phyloP scores from a whole-genome alignment of 441 rosid genomes.

The Pelargonium citronellum region DNA sequence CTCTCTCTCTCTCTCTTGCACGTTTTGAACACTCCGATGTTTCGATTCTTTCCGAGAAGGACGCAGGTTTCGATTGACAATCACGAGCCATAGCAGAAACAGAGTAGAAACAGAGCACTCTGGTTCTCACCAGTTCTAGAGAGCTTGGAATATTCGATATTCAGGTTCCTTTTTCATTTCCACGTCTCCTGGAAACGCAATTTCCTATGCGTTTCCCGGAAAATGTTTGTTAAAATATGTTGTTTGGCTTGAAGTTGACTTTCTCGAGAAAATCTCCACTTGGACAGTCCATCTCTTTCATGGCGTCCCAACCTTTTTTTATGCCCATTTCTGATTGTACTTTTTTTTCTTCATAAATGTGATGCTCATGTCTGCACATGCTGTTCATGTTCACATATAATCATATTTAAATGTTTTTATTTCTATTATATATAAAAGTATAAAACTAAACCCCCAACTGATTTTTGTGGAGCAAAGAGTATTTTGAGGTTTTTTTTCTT shows the following conservation, averaged over 20 bases:
- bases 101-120: not conserved
- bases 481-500: not conserved
- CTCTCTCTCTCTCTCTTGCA: too few relatives aligned
- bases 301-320: constrained; percentile 13
- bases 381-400: not conserved
- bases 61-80: not conserved
- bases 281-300: constrained; percentile 18
- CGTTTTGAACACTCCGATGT: not conserved
- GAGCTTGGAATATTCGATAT: not conserved
- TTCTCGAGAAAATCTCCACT: constrained; percentile 22
- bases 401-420: not conserved
- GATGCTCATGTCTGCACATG: not conserved
- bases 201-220: constrained; percentile 4
- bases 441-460: not conserved
- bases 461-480: not conserved
- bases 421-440: too few relatives aligned
- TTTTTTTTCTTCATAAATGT: not conserved
- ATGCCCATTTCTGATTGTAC: constrained; percentile 9
- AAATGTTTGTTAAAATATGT: not conserved
- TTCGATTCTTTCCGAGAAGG: not conserved
- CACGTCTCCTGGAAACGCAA: not conserved
- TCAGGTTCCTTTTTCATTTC: not conserved
- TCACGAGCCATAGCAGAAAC: not conserved
- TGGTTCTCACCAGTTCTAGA: not conserved
- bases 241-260: constrained; percentile 26